Evolutionary conservation across 257 asterid genomes (phyloP), one percentile per base, ranked within the genome.

Genomic region (Nyctanthes arbortristis): DNA sequence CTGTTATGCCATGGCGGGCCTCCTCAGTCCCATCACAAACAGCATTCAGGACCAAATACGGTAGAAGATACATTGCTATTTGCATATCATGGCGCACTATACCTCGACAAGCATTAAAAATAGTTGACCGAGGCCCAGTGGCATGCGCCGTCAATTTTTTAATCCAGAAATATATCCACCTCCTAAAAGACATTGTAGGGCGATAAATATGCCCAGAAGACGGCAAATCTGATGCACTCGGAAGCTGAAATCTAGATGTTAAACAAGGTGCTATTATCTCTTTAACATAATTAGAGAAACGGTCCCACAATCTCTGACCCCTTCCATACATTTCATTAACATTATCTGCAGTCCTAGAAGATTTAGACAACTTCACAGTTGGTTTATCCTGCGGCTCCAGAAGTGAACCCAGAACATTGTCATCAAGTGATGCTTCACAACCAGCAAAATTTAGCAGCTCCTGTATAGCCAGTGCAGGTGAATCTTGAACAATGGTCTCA

Each of bases 191-290:
- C 99, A 93, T 80, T 18, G 96, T 87, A 77, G 99, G 91, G 40
- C 74, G 77, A 77, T 93, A 93, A 74, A 89, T 89, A 65, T 97
- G 87, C 74, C 97, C 97, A 75, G 87, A 78, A 77, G 91, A 77
- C 30, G 94, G 81, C 29, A 78, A 74, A 74, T 91, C 99, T 27
- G 88, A 78, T 65, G 79, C 82, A 60, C 77, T 82, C 12, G 89
- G 92, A n/a, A 93, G 87, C 30, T 77, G 85, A 68, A 87, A 93
- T 68, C 83, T 87, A 74, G 99, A 93, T 77, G 99, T 89, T 78
- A 93, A 87, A 88, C 96, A 93, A 85, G 99, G 99, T 61, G 96
- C 99, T 66, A 93, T 93, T 73, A 93, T 91, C 91, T 93, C 99
- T 85, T 91, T 93, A 55, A 91, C 82, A 78, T 93, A 93, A 83